Percentiles rank a stretch among this genome's conserved stretches.
These are phyloP conservation scores for Furcasterigmium furcatum DNA, from an alignment of 2,329 filamentous ascomycete genomes.

Conservation along the genomic window DNA sequence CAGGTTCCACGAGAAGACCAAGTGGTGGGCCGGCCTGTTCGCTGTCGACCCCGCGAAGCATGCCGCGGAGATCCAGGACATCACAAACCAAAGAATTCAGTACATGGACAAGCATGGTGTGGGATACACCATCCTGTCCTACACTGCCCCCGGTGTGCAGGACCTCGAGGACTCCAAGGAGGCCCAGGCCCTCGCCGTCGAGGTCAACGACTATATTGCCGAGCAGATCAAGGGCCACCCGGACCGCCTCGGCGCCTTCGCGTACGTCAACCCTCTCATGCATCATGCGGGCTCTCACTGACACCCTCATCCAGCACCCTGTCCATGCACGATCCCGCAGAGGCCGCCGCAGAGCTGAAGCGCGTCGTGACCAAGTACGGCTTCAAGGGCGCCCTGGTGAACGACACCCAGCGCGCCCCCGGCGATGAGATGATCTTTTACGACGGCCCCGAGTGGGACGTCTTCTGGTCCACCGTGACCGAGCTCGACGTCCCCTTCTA, in stretches of 20 bases:
- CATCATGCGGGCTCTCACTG: background rate
- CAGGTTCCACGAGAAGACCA: conserved; percentile 53
- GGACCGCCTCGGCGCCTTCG: conserved; percentile 43
- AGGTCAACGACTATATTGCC: conserved; percentile 38
- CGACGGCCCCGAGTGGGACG: conserved; percentile 56
- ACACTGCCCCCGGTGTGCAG: conserved; percentile 46
- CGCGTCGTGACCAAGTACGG: conserved; percentile 53
- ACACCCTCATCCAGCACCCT: conserved; percentile 14
- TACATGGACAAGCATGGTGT: conserved; percentile 43
- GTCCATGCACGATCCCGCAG: conserved; percentile 49
- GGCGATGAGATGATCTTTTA: conserved; percentile 64
- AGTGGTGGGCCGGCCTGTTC: conserved; percentile 60
- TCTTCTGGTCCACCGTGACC: conserved; percentile 56
- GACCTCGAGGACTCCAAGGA: conserved; percentile 36
- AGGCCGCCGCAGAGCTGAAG: conserved; percentile 46
- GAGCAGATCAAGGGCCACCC: conserved; percentile 31
- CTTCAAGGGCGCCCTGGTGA: conserved; percentile 62
- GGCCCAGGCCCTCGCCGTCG: conserved; percentile 35
- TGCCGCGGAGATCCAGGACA: conserved; percentile 46
- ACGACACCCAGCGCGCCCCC: conserved; percentile 58
- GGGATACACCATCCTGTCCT: conserved; percentile 44
- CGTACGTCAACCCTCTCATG: conserved; percentile 16
- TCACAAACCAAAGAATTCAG: conserved; percentile 35
- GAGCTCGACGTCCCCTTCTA: conserved; percentile 64
- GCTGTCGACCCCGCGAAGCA: conserved; percentile 57